Base-by-base conservation (phyloP, 305 asterid species). In the Ajuga reptans region DNA sequence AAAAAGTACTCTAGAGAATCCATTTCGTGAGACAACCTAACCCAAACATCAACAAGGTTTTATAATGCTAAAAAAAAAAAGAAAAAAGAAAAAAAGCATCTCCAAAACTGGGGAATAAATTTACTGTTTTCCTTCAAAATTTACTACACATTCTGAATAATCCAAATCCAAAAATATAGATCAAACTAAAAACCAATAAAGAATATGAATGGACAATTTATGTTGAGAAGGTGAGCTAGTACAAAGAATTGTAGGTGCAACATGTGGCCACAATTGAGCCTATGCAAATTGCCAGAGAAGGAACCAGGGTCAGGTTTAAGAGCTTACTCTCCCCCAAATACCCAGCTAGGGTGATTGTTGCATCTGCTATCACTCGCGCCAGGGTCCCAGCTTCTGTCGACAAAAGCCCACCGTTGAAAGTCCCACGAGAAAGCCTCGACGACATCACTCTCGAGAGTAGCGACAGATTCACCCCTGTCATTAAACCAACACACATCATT, bases 351-450 rank as follows among this genome's bases (percentile, higher is more conserved):
- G 97, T 94, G 69, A 94, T 94, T 3, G 98, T 91, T 59, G 78
- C 98, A 50, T 94, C 99, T 45, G 99, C 98, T 54, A 94, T 58
- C 69, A 94, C 99, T 31, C 99, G 86, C n/a, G 98, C 98, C 43
- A 94, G 64, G 1, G 99, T 94, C 63, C 99, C 99, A 12, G 99
- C 98, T 82, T 91, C 98, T 1, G 99, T 94, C 11, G 99, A 94
- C 78, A 94, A 60, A 71, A 94, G 92, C 31, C 99, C 99, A 0
- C 99, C 99, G 1, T 93, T 93, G 81, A 61, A 93, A 45, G 99
- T 93, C 42, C 99, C 99, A 4, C 96, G 96, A 69, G 99, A 91
- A 65, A 93, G 99, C 83, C 99, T 81, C 4, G 99, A 93, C n/a
- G 99, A 91, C 99, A 93, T 93, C 31, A 93, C 99, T 77, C 97